phyloP scores from a whole-genome alignment of 352 stramenopile species.

The Salisapilia sapeloensis region DNA sequence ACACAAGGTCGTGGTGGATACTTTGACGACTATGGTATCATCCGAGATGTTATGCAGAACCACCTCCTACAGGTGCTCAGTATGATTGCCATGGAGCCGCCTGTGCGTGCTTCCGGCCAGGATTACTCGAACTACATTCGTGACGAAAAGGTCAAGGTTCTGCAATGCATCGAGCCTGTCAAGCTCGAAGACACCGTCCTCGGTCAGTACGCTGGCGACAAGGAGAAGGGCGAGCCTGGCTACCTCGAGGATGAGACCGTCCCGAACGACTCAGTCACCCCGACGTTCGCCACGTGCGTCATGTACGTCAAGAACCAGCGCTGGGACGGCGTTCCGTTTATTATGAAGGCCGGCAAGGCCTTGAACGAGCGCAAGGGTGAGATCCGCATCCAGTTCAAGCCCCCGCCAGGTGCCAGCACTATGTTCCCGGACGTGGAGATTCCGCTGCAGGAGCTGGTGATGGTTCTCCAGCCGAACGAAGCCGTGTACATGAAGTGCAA shows the following conservation, averaged over 20 bases:
- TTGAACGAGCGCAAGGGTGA: constrained; percentile 96
- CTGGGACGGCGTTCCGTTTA: constrained; percentile 96
- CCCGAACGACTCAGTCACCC: constrained; percentile 81
- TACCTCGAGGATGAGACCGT: constrained; percentile 96
- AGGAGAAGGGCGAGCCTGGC: constrained; percentile 63
- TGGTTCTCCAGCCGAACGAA: constrained; percentile 93
- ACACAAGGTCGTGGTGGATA: constrained; percentile 92
- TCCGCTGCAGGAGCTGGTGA: constrained; percentile 92
- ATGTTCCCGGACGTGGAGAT: constrained; percentile 84
- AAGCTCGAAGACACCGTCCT: constrained; percentile 90
- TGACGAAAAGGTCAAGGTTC: constrained; percentile 96
- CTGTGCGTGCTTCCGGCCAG: constrained; percentile 65
- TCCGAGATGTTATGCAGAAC: constrained; percentile 98
- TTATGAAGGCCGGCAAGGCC: constrained; percentile 97
- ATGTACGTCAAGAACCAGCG: constrained; percentile 91
- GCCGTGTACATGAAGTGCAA: constrained; percentile 96
- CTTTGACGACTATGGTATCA: constrained; percentile 97
- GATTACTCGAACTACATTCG: constrained; percentile 88
- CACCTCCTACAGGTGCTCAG: constrained; percentile 97
- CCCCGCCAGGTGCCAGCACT: constrained; percentile 73
- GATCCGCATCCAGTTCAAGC: constrained; percentile 94
- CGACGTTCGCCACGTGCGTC: constrained; percentile 85
- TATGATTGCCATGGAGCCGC: constrained; percentile 93
- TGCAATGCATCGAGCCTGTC: constrained; percentile 91
- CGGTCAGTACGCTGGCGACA: constrained; percentile 89